Evolutionary conservation across 2,329 filamentous ascomycete species (phyloP).

Genomic region (Epichloe uncinata): DNA sequence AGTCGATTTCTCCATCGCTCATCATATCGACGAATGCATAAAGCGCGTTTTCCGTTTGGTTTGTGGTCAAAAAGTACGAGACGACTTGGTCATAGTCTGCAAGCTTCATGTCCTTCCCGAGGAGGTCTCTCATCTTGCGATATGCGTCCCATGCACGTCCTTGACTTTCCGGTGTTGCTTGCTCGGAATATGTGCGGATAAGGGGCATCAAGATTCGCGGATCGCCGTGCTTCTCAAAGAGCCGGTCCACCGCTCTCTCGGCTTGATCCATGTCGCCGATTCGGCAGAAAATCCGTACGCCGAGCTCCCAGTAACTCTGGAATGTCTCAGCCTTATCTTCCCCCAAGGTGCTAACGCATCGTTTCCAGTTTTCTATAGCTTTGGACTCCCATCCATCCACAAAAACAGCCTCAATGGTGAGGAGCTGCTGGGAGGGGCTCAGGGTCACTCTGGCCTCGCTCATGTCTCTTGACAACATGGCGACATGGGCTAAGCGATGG

Average conservation of each 20-base stretch:
- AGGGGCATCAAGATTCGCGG: conserved; percentile 50
- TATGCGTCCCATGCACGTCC: conserved; percentile 56
- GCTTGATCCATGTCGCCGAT: conserved; percentile 46
- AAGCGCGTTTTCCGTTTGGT: conserved; percentile 53
- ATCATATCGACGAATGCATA: conserved; percentile 85
- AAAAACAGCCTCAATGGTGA: conserved; percentile 57
- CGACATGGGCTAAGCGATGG: conserved; percentile 47
- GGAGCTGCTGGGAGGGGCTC: conserved; percentile 43
- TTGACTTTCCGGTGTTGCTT: conserved; percentile 30
- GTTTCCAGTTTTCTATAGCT: conserved; percentile 52
- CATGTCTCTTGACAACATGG: conserved; percentile 53
- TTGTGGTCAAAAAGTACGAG: conserved; percentile 53
- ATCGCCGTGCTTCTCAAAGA: conserved; percentile 36
- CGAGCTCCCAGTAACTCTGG: conserved; percentile 48
- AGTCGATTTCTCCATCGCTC: conserved; percentile 42
- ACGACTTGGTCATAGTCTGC: conserved; percentile 66
- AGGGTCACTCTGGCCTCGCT: conserved; percentile 42
- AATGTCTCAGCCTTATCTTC: conserved; percentile 30
- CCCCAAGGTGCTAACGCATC: conserved; percentile 40
- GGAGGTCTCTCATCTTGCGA: conserved; percentile 44
- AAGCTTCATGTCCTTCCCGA: conserved; percentile 50
- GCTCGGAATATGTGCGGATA: conserved; percentile 51
- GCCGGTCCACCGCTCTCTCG: conserved; percentile 38
- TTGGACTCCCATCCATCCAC: conserved; percentile 44
- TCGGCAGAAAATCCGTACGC: conserved; percentile 49